Evolutionary conservation across 768 basidiomycete genomes (phyloP), one percentile per base, ranked within the genome.

Genomic region (Podaxis sp.): DNA sequence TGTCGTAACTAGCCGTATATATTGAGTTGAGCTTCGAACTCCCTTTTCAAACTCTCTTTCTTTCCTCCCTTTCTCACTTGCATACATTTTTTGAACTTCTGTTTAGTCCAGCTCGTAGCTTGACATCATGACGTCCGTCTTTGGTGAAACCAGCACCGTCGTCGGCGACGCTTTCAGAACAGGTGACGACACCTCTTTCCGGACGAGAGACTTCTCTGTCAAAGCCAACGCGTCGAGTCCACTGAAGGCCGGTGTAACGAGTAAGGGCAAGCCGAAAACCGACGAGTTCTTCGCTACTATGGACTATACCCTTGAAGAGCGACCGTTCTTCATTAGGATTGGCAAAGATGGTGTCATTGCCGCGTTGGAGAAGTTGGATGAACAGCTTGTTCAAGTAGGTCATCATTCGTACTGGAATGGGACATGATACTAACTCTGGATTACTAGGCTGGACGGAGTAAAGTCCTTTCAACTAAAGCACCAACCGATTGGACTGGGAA

Each of bases 291-390:
- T 80, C 61, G 80, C 74, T 19, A 75, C 76, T 4, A 73, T 76
- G 38, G 85, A 88, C 56, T 83, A 84, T 65, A 74, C 75, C 28
- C 66, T 84, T 5, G 80, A 84, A 62, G 83, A 87, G 30, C 76
- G 88, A 48, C 87, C 87, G 0, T 93, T 91, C 78, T 88, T 92
- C 67, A 80, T 93, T 52, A 80, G 77, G 2, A 90, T 93, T 61
- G 81, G 79, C 15, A 85, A 83, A 68, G 80, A 80, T n/a, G 90
- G 91, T 49, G 70, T 93, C 33, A 82, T 88, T 63, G 80, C 73
- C 36, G 93, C 93, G 8, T 72, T 94, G 40, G 79, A 89, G 70
- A 86, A 85, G 69, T 83, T 93, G 44, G 87, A 94, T 67, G 59
- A 59, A 49, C 85, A 91, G 70, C 80, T 94, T 22, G 73, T 75